Percentiles rank a stretch among this genome's conserved stretches.
Evolutionary conservation across 106 monocot species (phyloP).

Genomic region (Acanthochlamys bracteata): DNA sequence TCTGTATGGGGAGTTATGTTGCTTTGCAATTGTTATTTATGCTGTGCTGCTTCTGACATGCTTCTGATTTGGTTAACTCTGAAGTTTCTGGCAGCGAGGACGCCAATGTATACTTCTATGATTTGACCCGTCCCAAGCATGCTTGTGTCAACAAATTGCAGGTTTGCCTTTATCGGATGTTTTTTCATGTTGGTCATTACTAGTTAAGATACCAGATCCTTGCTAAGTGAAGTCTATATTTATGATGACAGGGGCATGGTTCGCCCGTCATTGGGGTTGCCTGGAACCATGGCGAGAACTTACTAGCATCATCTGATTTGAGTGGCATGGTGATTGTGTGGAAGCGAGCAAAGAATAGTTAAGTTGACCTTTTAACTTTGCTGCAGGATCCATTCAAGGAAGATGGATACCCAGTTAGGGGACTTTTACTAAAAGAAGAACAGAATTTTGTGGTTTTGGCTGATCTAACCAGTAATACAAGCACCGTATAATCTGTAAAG

Average conservation of each 20-base stretch:
- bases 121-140: conserved; percentile 75
- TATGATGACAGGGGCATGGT: conserved; percentile 62
- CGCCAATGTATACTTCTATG: conserved; percentile 95
- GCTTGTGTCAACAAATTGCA: conserved; percentile 90
- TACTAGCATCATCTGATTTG: conserved; percentile 86
- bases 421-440: too few species aligned
- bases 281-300: conserved; percentile 94
- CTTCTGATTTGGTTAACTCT: conserved; percentile 9
- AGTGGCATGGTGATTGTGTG: conserved; percentile 92
- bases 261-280: conserved; percentile 82
- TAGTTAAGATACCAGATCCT: too few species aligned
- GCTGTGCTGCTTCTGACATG: conserved; percentile 5
- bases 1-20: neutral
- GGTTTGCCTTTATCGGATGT: conserved; percentile 34
- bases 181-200: conserved; percentile 2
- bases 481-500: too few species aligned
- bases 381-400: too few species aligned
- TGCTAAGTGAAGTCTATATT: neutral
- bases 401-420: too few species aligned
- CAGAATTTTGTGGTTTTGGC: too few species aligned
- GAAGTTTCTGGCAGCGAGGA: conserved; percentile 94
- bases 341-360: conserved; percentile 68
- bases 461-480: too few species aligned
- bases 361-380: too few species aligned
- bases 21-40: conserved; percentile 1